phyloP scores from a whole-genome alignment of 1,284 basidiomycete genomes.

The Fistulinella staudtii region DNA sequence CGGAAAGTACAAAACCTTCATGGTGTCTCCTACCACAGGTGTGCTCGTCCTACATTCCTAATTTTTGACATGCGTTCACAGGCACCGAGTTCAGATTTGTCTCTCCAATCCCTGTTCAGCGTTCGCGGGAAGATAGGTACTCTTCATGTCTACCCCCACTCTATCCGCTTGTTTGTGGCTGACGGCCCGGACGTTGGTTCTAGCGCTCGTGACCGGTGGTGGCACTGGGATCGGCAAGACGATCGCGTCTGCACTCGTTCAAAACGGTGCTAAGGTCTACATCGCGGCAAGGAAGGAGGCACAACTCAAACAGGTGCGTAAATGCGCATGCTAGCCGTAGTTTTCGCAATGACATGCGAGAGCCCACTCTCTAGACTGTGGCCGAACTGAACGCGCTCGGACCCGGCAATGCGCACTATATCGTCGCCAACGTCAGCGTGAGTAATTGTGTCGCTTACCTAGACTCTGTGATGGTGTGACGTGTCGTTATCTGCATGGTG shows the following conservation, averaged over 20 bases:
- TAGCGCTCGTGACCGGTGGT: slow-evolving; percentile 79
- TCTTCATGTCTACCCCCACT: not conserved
- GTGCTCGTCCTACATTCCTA: not conserved
- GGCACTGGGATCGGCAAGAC: slow-evolving; percentile 76
- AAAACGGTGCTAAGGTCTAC: slow-evolving; percentile 82
- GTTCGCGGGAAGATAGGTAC: slow-evolving; percentile 75
- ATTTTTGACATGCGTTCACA: not conserved
- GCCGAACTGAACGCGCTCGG: slow-evolving; percentile 56
- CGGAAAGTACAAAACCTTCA: no score
- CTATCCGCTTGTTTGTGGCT: not conserved
- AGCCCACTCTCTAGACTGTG: slow-evolving; percentile 41
- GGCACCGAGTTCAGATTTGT: slow-evolving; percentile 46
- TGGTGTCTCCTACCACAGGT: slow-evolving; percentile 18
- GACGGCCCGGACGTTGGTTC: not conserved
- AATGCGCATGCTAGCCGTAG: not conserved
- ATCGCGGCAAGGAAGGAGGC: slow-evolving; percentile 82
- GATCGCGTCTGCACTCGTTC: slow-evolving; percentile 76
- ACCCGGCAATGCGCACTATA: slow-evolving; percentile 61
- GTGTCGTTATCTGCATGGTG: slow-evolving; percentile 24
- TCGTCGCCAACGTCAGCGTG: slow-evolving; percentile 71
- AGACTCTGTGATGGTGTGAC: not conserved
- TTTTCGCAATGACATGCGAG: not conserved
- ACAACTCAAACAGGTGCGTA: slow-evolving; percentile 65
- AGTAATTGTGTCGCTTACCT: slow-evolving; percentile 6
- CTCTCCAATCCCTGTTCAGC: slow-evolving; percentile 59